Percentiles rank a stretch among this genome's conserved stretches.
phyloP scores from a whole-genome alignment of 148 eudicot species.

The Heliamphora exappendiculata region DNA sequence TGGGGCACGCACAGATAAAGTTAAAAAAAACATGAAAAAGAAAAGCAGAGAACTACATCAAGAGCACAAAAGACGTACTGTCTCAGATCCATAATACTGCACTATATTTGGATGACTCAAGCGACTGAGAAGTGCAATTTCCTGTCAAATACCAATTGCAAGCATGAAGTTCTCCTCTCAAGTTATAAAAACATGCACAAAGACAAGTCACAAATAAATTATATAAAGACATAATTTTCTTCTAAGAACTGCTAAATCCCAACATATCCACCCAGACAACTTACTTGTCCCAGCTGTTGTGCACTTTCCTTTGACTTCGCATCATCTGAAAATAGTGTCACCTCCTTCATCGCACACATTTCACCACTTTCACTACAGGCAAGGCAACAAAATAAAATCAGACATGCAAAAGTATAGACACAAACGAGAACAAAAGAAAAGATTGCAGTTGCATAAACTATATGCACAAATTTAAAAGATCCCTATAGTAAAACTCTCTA shows the following conservation, averaged over 20 bases:
- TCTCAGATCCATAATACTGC: conserved; percentile 47
- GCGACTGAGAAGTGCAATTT: conserved; percentile 42
- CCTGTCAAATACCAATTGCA: conserved; percentile 30
- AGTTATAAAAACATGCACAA: not conserved
- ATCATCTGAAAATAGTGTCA: conserved; percentile 50
- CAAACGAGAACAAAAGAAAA: not conserved
- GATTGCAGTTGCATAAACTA: not conserved
- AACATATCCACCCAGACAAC: conserved; percentile 15
- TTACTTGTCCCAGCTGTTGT: conserved; percentile 50
- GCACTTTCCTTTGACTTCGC: conserved; percentile 48
- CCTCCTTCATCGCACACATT: conserved; percentile 75
- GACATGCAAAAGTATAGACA: not conserved
- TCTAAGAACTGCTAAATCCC: not conserved
- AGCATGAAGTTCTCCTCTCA: conserved; percentile 1
- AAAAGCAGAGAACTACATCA: not conserved
- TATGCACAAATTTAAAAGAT: not conserved
- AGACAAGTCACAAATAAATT: not conserved
- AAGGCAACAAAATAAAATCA: conserved; percentile 4
- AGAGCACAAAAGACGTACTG: conserved; percentile 18
- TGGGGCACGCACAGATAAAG: not conserved
- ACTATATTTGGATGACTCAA: conserved; percentile 55
- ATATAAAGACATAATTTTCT: not conserved
- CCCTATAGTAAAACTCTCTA: not conserved
- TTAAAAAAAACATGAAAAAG: not conserved
- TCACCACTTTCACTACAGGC: conserved; percentile 46